Percentiles rank a stretch among this genome's conserved stretches.
These are phyloP conservation scores for Barnettozyma vustinii DNA, from an alignment of 805 yeast species.

Conservation along the genomic window DNA sequence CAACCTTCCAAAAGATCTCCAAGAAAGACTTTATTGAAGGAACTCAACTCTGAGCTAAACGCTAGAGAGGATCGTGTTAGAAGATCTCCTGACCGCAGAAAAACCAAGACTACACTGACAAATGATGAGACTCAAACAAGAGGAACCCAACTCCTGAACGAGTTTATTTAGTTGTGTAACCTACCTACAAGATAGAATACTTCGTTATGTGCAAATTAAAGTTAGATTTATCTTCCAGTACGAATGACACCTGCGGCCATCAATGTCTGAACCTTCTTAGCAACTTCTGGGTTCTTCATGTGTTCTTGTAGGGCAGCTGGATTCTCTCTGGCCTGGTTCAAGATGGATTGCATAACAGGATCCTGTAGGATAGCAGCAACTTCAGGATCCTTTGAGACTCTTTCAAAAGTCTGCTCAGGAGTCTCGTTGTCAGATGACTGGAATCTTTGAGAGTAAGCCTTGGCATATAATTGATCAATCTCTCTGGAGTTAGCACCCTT, in stretches of 20 bases:
- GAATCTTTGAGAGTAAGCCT: conserved; percentile 77
- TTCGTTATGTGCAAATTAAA: background rate
- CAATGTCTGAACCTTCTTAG: conserved; percentile 79
- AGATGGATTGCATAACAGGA: conserved; percentile 93
- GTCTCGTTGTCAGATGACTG: conserved; percentile 76
- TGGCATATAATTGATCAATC: conserved; percentile 74
- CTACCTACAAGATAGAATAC: background rate
- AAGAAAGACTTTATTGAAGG: background rate
- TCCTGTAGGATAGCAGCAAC: conserved; percentile 83
- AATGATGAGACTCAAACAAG: too few species aligned
- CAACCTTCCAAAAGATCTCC: conserved; percentile 5
- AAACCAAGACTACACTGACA: background rate
- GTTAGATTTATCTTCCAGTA: conserved; percentile 46
- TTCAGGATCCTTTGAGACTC: conserved; percentile 92
- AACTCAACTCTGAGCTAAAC: background rate
- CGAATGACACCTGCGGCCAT: conserved; percentile 97
- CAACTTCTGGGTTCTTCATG: conserved; percentile 93
- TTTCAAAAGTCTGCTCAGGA: conserved; percentile 87
- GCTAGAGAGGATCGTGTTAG: background rate
- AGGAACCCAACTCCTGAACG: too few species aligned
- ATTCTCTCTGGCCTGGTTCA: conserved; percentile 88
- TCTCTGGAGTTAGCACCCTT: conserved; percentile 62
- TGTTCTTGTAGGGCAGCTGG: conserved; percentile 98
- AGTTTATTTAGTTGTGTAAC: background rate
- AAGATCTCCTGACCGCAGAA: conserved; percentile 4